Evolutionary conservation across 441 rosid genomes (phyloP).

Genomic region (Breynia disticha): DNA sequence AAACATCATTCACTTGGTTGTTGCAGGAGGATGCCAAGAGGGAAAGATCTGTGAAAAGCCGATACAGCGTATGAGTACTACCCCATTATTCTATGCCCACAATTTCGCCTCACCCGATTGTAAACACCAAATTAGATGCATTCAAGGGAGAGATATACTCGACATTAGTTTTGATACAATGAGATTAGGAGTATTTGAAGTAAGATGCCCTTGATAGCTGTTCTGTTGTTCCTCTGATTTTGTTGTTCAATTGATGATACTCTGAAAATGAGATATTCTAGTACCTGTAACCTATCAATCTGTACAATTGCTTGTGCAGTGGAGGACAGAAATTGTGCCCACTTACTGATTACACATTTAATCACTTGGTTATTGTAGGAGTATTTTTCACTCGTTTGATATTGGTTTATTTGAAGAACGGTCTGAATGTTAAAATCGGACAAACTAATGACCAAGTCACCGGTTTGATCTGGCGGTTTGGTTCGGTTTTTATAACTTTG

Average conservation of each 20-base stretch:
- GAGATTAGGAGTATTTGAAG: background rate
- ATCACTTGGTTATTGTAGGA: no score
- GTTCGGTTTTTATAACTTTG: no score
- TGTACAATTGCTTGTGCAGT: background rate
- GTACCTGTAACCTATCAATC: background rate
- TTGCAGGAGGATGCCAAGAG: slow-evolving; percentile 72
- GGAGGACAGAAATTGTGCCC: background rate
- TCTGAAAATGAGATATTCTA: background rate
- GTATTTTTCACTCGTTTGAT: no score
- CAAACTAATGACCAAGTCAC: no score
- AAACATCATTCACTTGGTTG: slow-evolving; percentile 13
- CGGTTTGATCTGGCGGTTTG: no score
- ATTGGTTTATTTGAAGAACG: no score
- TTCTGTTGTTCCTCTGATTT: slow-evolving; percentile 2
- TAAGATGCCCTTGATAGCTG: slow-evolving; percentile 1
- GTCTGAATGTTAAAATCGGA: no score
- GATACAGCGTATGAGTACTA: slow-evolving; percentile 52
- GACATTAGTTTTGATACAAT: no score
- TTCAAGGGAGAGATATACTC: no score
- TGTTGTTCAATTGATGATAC: slow-evolving; percentile 1
- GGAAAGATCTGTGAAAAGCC: slow-evolving; percentile 39
- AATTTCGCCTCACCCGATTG: background rate
- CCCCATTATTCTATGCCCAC: background rate
- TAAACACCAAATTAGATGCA: background rate
- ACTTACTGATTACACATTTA: background rate